Evolutionary conservation across 1,284 basidiomycete genomes (phyloP).

Genomic region (Volvariella volvacea): DNA sequence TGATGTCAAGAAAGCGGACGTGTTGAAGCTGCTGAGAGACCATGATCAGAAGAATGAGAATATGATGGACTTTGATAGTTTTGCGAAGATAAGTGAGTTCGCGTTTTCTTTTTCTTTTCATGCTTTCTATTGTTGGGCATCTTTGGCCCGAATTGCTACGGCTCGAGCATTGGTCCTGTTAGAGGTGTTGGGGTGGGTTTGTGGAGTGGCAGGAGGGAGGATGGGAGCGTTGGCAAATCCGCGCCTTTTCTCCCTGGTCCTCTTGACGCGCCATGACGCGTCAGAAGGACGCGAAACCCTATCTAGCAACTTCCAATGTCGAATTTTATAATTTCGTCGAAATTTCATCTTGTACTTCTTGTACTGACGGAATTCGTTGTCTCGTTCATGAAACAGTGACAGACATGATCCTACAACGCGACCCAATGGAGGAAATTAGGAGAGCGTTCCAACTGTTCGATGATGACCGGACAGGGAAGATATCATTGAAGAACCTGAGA

Average conservation of each 20-base stretch:
- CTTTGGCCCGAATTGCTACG: no score
- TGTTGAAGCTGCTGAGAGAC: conserved; percentile 90
- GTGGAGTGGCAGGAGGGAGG: no score
- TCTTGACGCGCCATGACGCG: conserved; percentile 9
- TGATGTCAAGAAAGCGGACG: conserved; percentile 97
- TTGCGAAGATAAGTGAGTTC: conserved; percentile 90
- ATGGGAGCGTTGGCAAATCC: background rate
- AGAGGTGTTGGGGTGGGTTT: no score
- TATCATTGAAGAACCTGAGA: conserved; percentile 85
- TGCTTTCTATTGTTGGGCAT: background rate
- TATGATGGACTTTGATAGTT: conserved; percentile 93
- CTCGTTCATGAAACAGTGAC: conserved; percentile 73
- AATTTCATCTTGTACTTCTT: no score
- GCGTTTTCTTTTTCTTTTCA: background rate
- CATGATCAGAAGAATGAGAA: conserved; percentile 86
- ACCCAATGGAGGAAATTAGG: conserved; percentile 95
- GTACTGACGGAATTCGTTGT: no score
- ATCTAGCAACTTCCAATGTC: no score
- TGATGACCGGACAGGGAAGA: conserved; percentile 94
- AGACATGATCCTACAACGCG: conserved; percentile 86
- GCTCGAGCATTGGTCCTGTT: no score
- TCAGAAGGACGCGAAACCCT: no score
- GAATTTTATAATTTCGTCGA: no score
- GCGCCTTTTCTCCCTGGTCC: background rate
- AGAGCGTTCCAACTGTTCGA: conserved; percentile 96